Percentiles rank a stretch among this genome's conserved stretches.
These are phyloP conservation scores for Oleoguttula mirabilis DNA, from an alignment of 495 filamentous ascomycete genomes.

Conservation along the genomic window DNA sequence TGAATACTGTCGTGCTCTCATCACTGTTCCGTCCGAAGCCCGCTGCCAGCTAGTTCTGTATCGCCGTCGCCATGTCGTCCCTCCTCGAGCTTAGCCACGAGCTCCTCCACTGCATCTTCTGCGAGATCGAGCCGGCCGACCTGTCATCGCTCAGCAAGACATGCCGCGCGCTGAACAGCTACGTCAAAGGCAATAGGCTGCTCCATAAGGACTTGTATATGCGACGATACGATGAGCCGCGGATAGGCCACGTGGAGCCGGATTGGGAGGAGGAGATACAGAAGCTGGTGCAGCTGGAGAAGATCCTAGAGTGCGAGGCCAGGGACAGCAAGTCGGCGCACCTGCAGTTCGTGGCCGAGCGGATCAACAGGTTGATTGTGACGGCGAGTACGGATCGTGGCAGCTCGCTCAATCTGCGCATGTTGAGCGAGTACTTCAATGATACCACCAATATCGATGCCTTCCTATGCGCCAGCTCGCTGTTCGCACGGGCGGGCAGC, in stretches of 20 bases:
- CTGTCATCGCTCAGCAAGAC: constrained; percentile 35
- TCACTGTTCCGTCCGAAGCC: no score
- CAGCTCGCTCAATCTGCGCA: constrained; percentile 24
- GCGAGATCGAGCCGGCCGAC: constrained; percentile 41
- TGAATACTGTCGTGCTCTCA: no score
- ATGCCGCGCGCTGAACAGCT: constrained; percentile 37
- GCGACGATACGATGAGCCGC: constrained; percentile 31
- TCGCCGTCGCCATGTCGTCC: constrained; percentile 7
- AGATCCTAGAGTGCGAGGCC: constrained; percentile 29
- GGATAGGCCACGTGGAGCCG: constrained; percentile 19
- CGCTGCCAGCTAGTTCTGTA: no score
- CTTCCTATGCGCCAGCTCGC: constrained; percentile 41
- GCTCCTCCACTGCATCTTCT: constrained; percentile 44
- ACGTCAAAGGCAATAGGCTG: constrained; percentile 38
- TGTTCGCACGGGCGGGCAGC: constrained; percentile 37
- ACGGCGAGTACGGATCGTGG: constrained; percentile 13
- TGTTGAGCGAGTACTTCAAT: constrained; percentile 26
- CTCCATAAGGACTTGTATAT: constrained; percentile 44
- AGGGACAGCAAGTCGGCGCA: constrained; percentile 28
- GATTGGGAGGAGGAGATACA: constrained; percentile 42
- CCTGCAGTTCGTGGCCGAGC: constrained; percentile 8
- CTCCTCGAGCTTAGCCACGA: constrained; percentile 37
- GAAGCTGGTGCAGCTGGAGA: constrained; percentile 36
- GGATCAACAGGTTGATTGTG: constrained; percentile 24
- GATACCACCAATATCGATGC: constrained; percentile 31